Evolutionary conservation across 371 early-diverging fungal species (phyloP), one percentile per base, ranked within the genome.

Genomic region (Mucor irregularis): DNA sequence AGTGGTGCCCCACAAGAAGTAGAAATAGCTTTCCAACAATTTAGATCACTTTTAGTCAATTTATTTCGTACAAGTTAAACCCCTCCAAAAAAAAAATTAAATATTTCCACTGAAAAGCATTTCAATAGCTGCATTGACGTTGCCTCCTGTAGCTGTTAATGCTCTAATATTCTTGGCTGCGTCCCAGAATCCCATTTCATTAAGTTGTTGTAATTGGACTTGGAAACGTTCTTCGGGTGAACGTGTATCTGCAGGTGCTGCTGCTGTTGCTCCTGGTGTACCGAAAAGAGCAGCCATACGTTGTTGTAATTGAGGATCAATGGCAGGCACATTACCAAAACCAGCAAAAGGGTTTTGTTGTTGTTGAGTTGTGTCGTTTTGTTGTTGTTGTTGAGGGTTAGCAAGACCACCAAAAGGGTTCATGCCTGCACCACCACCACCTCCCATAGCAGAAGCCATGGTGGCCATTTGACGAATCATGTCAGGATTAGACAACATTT

Each of bases 171-270:
- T 98, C 73, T 90, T 88, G 6, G 83, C 73, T 11, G 92, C 88
- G 69, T 94, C 91, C 78, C 82, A 91, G 69, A 98, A 94, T 5
- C 99, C 99, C 99, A 98, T 98, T 38, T 97, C 99, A 61, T 87
- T 90, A 55, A 98, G 74, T 73, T 97, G 97, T 66, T 86, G 84
- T 46, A 98, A 81, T 70, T 98, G 96, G 17, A 83, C 85, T 62
- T 88, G 86, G 73, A 85, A 98, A 21, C 94, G 84, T 64, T 93
- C 95, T 74, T 96, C 97, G 22, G 93, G 92, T 34, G 96, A 88
- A 53, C 81, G 78, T 29, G 49, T 72, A 53, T 74, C 68, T 8
- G 58, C 55, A 16, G 78, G 62, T 21, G 78, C 51, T 7, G 79
- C 64, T 5, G 56, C 30, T 44, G 67, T 60, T 45, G 61, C 56